Base-by-base conservation (phyloP, 495 filamentous ascomycete genomes). In the Aspergillus avenaceus region DNA sequence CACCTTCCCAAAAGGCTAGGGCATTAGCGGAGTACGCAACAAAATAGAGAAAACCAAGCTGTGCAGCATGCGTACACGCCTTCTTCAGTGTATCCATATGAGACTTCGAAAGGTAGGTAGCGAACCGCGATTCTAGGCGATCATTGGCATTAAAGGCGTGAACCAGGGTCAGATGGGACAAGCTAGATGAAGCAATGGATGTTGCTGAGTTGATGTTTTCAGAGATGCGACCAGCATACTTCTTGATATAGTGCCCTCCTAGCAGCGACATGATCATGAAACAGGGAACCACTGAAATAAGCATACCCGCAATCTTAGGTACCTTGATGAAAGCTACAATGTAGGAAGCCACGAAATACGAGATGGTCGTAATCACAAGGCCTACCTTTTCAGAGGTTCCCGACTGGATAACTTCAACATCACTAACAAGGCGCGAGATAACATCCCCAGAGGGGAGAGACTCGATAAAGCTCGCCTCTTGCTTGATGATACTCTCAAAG, bases 371-470 rank as follows among this genome's bases (percentile, higher is more conserved):
- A 44, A 85, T 64, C 25, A 78, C 78, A 2, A 85, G 67, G 11
- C 82, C 83, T 8, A 84, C 81, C 58, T 87, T 87, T 59, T 85
- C 83, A 0, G 77, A 80, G 4, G 82, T 84, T 12, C 84, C 84
- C 2, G 75, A 74, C 48, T 78, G 79, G 38, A 86, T 74, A 1
- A 75, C 72, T 37, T 78, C 73, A 26, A 84, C 78, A 50, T 87
- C 82, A 24, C 69, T 71, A 11, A 73, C 80, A 18, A 87, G 63
- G 8, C 81, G 70, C 2, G 78, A 78, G 9, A 77, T 72, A 4
- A 84, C 80, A 66, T 85, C 80, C 1, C 79, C 76, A 0, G 76
- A 64, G 2, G 77, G 70, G 1, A 73, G 47, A 7, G 56, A 52
- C 26, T 86, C 83, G 50, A 84, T 83, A 53, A 78, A 85, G 0